phyloP scores from a whole-genome alignment of 2,329 filamentous ascomycete species.

The Scytalidium sp. region DNA sequence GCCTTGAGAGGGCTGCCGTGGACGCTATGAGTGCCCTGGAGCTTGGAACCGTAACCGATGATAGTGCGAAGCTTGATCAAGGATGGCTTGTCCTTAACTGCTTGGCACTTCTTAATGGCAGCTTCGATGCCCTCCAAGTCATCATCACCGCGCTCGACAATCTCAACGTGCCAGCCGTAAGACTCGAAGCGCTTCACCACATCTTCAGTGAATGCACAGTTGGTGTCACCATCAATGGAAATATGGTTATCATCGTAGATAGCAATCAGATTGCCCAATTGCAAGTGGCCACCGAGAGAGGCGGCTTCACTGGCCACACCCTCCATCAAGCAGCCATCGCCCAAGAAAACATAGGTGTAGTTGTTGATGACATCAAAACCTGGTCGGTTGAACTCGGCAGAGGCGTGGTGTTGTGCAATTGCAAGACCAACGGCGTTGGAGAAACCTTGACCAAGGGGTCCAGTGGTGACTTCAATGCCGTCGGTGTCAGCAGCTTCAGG shows the following conservation, averaged over 20 bases:
- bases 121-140: constrained; percentile 85
- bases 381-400: constrained; percentile 93
- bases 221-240: constrained; percentile 90
- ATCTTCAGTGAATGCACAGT: constrained; percentile 95
- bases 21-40: constrained; percentile 91
- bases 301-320: constrained; percentile 92
- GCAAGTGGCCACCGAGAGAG: constrained; percentile 90
- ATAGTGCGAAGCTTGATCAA: constrained; percentile 96
- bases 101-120: constrained; percentile 80
- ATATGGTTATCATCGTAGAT: constrained; percentile 99
- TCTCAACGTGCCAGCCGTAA: constrained; percentile 91
- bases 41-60: constrained; percentile 92
- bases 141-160: constrained; percentile 83
- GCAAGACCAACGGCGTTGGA: constrained; percentile 96
- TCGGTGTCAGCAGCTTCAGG: constrained; percentile 96
- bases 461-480: constrained; percentile 96
- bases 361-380: constrained; percentile 90
- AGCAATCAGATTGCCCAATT: constrained; percentile 95
- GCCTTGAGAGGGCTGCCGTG: constrained; percentile 95
- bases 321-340: constrained; percentile 98
- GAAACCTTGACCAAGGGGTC: constrained; percentile 96
- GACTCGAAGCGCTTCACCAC: constrained; percentile 91
- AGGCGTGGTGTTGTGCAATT: constrained; percentile 91
- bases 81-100: constrained; percentile 92
- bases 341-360: constrained; percentile 96